Base-by-base conservation (phyloP, 441 rosid genomes). In the California macrophylla region DNA sequence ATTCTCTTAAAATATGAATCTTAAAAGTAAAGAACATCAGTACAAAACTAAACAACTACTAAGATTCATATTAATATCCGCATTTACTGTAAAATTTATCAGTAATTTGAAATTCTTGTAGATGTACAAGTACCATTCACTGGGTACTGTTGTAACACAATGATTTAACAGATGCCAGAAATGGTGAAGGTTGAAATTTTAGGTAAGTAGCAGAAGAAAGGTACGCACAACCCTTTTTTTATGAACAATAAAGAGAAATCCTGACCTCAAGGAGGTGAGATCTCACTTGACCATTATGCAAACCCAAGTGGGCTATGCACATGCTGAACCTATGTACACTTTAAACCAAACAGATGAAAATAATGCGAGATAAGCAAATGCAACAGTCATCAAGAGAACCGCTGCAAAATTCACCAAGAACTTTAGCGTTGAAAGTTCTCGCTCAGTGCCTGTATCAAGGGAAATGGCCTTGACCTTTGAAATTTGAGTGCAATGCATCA, bases 291-390 rank as follows among this genome's bases (percentile, higher is more conserved):
- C n/a, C n/a, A n/a, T n/a, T n/a, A n/a, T n/a, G n/a, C n/a, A n/a
- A n/a, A n/a, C n/a, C n/a, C n/a, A n/a, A n/a, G n/a, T n/a, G n/a
- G n/a, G n/a, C 3, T 30, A 30, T 29, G 80, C 77, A 80, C 89
- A 86, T 47, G 91, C 85, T 63, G 85, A 71, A 80, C 71, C 79
- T 73, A 85, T 97, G 72, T 90, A 92, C 40, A 82, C 71, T 80
- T 77, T 89, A 73, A 78, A 90, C 82, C 85, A 83, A 47, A 78
- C 70, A 65, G 87, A 85, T 64, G 88, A 79, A 73, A 76, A 87
- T 68, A 91, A 67, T 75, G 91, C 90, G 45, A 92, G 85, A 47
- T 89, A 89, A 24, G 82, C 60, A 69, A 92, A 91, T 6, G 82
- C 1, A 66, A 81, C 74, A 47, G 96, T 92, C 79, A 86, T 63